Base-by-base conservation (phyloP, 495 filamentous ascomycete species). In the Penicillium parvum region DNA sequence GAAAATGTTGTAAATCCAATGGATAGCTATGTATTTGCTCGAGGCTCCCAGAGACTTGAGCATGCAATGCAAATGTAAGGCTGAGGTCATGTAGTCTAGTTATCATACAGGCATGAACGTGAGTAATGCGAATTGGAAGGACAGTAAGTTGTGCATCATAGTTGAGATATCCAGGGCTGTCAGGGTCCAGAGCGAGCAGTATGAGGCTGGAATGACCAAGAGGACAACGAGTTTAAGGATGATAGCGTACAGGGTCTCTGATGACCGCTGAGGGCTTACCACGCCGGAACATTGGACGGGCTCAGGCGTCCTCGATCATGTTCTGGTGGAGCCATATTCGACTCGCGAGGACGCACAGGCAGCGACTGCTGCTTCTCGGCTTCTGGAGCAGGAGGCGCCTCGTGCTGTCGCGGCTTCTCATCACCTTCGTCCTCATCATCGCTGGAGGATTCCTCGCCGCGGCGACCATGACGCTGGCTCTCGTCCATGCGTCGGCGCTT, bases 341-440 rank as follows among this genome's bases (percentile, higher is more conserved):
- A 40, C 0, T 37, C 32, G 19, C 48, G 55, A 27, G 52, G 50
- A 5, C 52, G 52, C 29, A 37, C 27, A 15, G 52, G 56, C 32
- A 61, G 41, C 30, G 50, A 38, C 15, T 28, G 32, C 25, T 47
- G 47, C 38, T 32, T 25, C 35, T n/a, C n/a, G 28, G 37, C 33
- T 17, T 51, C 45, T 21, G 28, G 17, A 12, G 37, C 18, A 16
- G 22, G 55, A 10, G 66, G 52, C 7, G 56, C 58, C 44, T 73
- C 69, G 21, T 65, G 61, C 11, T 58, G 57, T 20, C 57, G 36
- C 9, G 49, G 61, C 5, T 65, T 61, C n/a, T 63, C 60, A 1
- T 61, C 58, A 3, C 57, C 53, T 23, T 70, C 65, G 12, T 67
- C 64, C 18, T 66, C 63, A 11, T 60, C 61, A n/a, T 68, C 68